These are phyloP conservation scores for Solanum habrochaites DNA, from an alignment of 257 asterid species.

Conservation along the genomic window DNA sequence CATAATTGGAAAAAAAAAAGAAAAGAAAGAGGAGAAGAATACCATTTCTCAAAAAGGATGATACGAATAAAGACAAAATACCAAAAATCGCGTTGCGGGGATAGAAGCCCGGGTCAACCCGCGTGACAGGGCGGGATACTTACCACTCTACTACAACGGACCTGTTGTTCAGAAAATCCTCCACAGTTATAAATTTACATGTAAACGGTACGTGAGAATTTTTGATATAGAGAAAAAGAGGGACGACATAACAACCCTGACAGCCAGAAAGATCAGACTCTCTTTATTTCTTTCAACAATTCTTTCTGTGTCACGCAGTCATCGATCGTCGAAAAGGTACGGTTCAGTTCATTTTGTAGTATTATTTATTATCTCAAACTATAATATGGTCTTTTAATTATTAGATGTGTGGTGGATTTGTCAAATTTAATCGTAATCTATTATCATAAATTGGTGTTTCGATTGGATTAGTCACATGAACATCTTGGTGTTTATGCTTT, in stretches of 20 bases:
- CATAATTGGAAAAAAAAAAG: too few species aligned
- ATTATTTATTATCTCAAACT: background rate
- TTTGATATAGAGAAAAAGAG: background rate
- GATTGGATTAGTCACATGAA: background rate
- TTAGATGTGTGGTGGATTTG: background rate
- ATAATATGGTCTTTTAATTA: background rate
- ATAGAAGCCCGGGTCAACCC: constrained; percentile 99
- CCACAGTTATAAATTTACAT: too few species aligned
- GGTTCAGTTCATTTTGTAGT: too few species aligned
- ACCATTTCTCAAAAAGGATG: background rate
- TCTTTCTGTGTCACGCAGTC: background rate
- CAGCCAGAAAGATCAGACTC: background rate
- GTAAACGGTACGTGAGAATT: background rate
- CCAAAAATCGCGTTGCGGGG: constrained; percentile 64
- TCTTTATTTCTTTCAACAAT: background rate
- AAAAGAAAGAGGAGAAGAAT: background rate
- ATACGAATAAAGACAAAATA: background rate
- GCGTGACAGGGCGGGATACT: constrained; percentile 99
- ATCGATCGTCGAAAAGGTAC: background rate
- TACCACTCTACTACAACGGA: constrained; percentile 76
- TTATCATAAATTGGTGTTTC: background rate
- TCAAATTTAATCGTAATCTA: background rate
- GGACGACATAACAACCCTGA: background rate
- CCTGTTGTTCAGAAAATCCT: background rate
- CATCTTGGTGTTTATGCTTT: background rate